Base-by-base conservation (phyloP, 192 early-diverging fungal genomes). In the Coemansia reversa region DNA sequence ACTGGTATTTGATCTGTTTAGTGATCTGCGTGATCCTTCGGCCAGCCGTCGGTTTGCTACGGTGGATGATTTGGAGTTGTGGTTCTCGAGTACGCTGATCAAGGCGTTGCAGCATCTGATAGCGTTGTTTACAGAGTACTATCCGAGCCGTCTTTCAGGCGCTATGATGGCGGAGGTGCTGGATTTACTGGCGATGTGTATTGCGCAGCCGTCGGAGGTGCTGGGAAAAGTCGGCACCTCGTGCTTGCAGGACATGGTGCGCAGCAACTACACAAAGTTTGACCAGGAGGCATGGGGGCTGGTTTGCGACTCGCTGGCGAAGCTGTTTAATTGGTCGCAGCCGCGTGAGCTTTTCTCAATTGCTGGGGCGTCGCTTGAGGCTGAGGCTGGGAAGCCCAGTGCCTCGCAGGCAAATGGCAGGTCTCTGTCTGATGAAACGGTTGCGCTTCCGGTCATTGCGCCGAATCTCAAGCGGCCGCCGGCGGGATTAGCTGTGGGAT, bases 71-170 rank as follows among this genome's bases (percentile, higher is more conserved):
- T 83, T 94, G 72, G 89, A 87, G 62, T 86, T 95, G 24, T 97
- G 95, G 95, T 83, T 97, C 48, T 95, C 92, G 14, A 95, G 94
- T 8, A 95, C 95, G 14, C 84, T 97, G 81, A 92, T 97, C 71
- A 90, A 93, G 80, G 95, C 94, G 5, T 78, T 97, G 67, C 84
- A 93, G 29, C 90, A 88, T 71, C 84, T 97, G 59, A 86, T 97
- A 20, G 91, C 93, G 51, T 74, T 97, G 56, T 95, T 93, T 60
- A 86, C 89, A 0, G 73, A 77, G 65, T 94, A 92, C 69, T 94
- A 86, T 62, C 71, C 74, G 32, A 30, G 72, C 49, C 88, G 91
- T 22, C 84, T 82, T 55, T 76, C 94, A 49, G 73, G 70, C 25
- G 86, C 87, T 51, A 89, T 91, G 83, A 85, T 95, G 72, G 86